A percentile compares a stretch with the other conserved stretches of the same genome.
Evolutionary conservation across 2,329 filamentous ascomycete species (phyloP).

Genomic region (Trichoderma sp.): DNA sequence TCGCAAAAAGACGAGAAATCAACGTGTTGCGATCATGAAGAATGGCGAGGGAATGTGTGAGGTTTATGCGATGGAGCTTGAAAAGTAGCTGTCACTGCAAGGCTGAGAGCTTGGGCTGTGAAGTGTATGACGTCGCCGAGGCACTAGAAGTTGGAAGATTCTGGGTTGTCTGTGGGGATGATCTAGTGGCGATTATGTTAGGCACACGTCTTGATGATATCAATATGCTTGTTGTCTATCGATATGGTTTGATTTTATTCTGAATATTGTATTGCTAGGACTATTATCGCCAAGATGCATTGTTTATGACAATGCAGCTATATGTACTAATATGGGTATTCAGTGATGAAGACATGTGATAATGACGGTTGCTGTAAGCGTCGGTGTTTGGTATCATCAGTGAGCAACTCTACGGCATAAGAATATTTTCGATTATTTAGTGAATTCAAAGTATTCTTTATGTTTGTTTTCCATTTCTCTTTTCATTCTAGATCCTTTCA

Average conservation of each 20-base stretch:
- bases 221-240: neutral
- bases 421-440: too few species aligned
- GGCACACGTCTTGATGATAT: neutral
- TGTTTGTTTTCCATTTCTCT: too few species aligned
- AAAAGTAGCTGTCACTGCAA: neutral
- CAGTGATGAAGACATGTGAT: neutral
- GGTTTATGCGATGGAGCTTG: neutral
- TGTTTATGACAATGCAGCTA: neutral
- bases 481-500: neutral
- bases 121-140: conserved; percentile 13
- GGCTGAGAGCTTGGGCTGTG: neutral
- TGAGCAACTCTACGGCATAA: neutral
- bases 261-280: neutral
- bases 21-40: neutral
- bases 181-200: neutral
- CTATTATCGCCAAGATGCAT: neutral
- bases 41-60: neutral
- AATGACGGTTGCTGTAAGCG: too few species aligned
- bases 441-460: too few species aligned
- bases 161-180: neutral
- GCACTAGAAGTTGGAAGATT: neutral
- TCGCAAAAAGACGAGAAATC: neutral
- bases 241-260: neutral
- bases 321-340: neutral
- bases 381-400: neutral